Evolutionary conservation across 805 yeast species (phyloP), one percentile per base, ranked within the genome.

Genomic region (Ascoidea asiatica): DNA sequence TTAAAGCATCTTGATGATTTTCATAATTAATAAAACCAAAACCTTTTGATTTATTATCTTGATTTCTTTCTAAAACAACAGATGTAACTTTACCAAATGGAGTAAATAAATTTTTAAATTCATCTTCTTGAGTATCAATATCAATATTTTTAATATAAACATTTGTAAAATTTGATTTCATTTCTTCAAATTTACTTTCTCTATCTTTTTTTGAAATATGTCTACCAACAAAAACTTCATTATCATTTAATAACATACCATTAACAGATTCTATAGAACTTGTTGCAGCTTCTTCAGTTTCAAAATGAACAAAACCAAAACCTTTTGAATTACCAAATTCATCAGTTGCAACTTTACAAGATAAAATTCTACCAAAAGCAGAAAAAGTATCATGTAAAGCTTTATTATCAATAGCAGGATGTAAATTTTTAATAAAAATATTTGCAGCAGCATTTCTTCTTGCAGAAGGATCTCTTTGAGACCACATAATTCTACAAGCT

Each of bases 401-500:
- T 78, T 90, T 90, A 87, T 92, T 90, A 73, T 92, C 98, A 60
- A 92, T 92, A 60, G 86, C 95, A 50, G 95, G 94, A 68, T 90
- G 96, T 70, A 92, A 79, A 79, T 92, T 92, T 81, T 92, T 92
- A 73, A 92, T 90, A 79, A 83, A 92, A 55, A 92, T 81, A 77
- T 92, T 92, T 61, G 96, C 97, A 52, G 86, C 82, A 66, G 97
- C 97, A 62, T 81, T 81, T 75, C 81, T 86, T 77, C 98, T 85
- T 59, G 80, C 66, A 50, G 95, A 76, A 53, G 98, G 97, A 66
- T 92, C 97, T 72, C 97, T 87, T 75, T 92, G 97, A 55, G 97
- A 88, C 97, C 97, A 88, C 97, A 92, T 92, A 73, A 92, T 90
- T 70, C 98, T 87, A 72, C 97, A 88, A 59, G 96, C 88, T 61